Base-by-base conservation (phyloP, 164 flowering plant species). In the Saururus chinensis region DNA sequence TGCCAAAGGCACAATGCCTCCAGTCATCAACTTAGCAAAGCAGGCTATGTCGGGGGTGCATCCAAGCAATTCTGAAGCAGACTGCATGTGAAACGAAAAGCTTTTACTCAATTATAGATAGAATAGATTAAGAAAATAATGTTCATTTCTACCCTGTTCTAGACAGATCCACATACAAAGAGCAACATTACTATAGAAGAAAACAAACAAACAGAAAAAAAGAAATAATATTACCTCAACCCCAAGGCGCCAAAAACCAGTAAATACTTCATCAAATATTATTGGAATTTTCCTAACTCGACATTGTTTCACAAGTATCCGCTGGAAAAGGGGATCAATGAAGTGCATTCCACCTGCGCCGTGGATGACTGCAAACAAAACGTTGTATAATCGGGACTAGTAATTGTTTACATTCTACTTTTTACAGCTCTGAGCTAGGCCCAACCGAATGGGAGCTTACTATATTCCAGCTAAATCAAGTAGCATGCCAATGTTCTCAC, bases 241-340 rank as follows among this genome's bases (percentile, higher is more conserved):
- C 63, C 97, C 99, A 67, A 93, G 79, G 60, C 97, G 99, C 99
- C 99, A 90, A 63, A 87, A 93, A 59, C 99, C 99, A 6, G 96
- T 87, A 69, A 88, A 93, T 62, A 93, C 91, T 72, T 90, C 97
- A 79, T 90, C 99, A 80, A 88, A 88, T 54, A 93, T 87, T 14
- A 90, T 85, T 40, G 99, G 99, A 72, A 93, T 81, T 49, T 77
- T 78, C 56, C 69, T 73, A 30, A 42, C 64, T 63, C 68, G 84
- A 68, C 97, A 93, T 69, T 85, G 92, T 45, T 68, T 84, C 40
- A 93, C 95, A 74, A 93, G 89, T 21, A 81, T 66, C 9, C 95
- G 74, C 60, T 93, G 99, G 63, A 88, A 93, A 54, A 93, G 89
- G 56, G 99, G 99, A 85, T 93, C 99, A 66, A 93, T 73, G 89